Evolutionary conservation across 2,329 filamentous ascomycete genomes (phyloP).

Genomic region (Hawksworthiomyces lignivorus): DNA sequence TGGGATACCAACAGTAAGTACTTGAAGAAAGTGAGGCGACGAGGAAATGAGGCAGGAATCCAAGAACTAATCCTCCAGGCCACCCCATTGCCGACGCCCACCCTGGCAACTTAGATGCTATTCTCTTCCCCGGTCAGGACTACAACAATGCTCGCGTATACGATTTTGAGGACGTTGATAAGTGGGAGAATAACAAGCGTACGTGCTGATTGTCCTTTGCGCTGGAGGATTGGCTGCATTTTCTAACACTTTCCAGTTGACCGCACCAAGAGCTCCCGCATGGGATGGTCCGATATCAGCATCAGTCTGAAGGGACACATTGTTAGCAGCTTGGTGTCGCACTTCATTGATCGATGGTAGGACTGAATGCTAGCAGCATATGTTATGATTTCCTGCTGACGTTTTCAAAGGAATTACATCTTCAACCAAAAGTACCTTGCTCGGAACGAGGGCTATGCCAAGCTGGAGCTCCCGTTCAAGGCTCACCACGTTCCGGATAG

Average conservation of each 20-base stretch:
- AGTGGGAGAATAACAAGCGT: slow-evolving; percentile 79
- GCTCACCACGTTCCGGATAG: slow-evolving; percentile 13
- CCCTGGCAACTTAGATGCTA: slow-evolving; percentile 65
- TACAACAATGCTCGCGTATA: slow-evolving; percentile 84
- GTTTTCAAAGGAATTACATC: slow-evolving; percentile 63
- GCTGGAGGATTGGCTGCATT: not conserved
- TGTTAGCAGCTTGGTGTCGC: slow-evolving; percentile 63
- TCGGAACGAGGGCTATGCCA: slow-evolving; percentile 37
- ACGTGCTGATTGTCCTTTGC: slow-evolving; percentile 15
- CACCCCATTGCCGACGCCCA: slow-evolving; percentile 82
- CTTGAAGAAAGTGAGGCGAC: not conserved
- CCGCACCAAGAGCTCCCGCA: slow-evolving; percentile 68
- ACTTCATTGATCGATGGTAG: slow-evolving; percentile 77
- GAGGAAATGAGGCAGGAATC: not conserved
- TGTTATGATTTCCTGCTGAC: not conserved
- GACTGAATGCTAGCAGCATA: too few species aligned
- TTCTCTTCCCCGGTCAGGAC: slow-evolving; percentile 82
- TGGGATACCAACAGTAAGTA: slow-evolving; percentile 71
- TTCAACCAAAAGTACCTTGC: slow-evolving; percentile 69
- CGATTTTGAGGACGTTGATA: slow-evolving; percentile 68
- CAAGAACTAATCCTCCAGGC: slow-evolving; percentile 22
- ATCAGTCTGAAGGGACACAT: slow-evolving; percentile 69
- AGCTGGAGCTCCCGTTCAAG: slow-evolving; percentile 30
- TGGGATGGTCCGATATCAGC: slow-evolving; percentile 89
- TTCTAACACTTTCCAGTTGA: slow-evolving; percentile 44